A percentile compares a stretch with the other conserved stretches of the same genome.
Conservation (phyloP, 495 filamentous ascomycete species). For the Elasticomyces elasticus region DNA sequence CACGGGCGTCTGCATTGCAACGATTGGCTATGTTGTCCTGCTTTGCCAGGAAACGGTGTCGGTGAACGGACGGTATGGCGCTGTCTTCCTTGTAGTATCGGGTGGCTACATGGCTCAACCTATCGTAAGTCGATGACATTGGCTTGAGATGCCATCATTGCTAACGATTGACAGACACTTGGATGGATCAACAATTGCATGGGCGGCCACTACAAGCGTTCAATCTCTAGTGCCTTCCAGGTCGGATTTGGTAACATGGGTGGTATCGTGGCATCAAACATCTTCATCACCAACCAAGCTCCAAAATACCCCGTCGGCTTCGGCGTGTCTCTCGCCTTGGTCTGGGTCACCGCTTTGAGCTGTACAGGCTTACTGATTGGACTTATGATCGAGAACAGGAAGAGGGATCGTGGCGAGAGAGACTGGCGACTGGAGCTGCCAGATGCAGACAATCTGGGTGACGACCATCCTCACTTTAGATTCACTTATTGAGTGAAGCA, state of each 20-base stretch:
- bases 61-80: slow-evolving; percentile 31
- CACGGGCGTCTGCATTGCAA: slow-evolving; percentile 25
- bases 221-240: slow-evolving; percentile 38
- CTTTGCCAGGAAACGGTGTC: slow-evolving; percentile 25
- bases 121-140: too few species aligned
- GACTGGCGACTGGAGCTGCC: slow-evolving; percentile 44
- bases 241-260: slow-evolving; percentile 41
- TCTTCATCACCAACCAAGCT: slow-evolving; percentile 31
- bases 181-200: slow-evolving; percentile 32
- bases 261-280: slow-evolving; percentile 34
- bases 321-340: slow-evolving; percentile 33
- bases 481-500: slow-evolving; percentile 36
- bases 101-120: slow-evolving; percentile 35
- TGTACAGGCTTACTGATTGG: slow-evolving; percentile 36
- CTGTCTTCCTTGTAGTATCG: slow-evolving; percentile 33
- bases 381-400: slow-evolving; percentile 28
- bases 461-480: slow-evolving; percentile 49
- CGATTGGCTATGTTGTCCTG: slow-evolving; percentile 30
- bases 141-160: too few species aligned
- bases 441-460: slow-evolving; percentile 46
- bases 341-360: slow-evolving; percentile 39
- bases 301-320: slow-evolving; percentile 34
- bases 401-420: slow-evolving; percentile 40
- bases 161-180: too few species aligned
- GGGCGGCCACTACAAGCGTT: slow-evolving; percentile 33